phyloP scores from a whole-genome alignment of 768 basidiomycete genomes.

The Macrolepiota dolichaula region DNA sequence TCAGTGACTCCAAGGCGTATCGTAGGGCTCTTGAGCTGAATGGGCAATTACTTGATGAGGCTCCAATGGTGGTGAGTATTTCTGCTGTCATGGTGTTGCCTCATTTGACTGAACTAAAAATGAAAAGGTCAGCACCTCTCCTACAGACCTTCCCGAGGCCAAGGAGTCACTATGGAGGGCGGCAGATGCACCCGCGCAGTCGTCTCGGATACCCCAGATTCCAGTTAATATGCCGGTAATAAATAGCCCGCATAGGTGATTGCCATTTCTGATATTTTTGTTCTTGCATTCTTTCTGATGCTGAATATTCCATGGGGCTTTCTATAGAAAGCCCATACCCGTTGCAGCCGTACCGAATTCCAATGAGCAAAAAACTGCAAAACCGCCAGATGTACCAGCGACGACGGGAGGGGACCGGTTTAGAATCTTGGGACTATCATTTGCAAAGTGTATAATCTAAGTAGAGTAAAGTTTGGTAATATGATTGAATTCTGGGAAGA shows the following conservation, averaged over 20 bases:
- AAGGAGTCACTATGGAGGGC: slow-evolving; percentile 27
- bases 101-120: not conserved
- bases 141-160: slow-evolving; percentile 39
- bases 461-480: slow-evolving; percentile 7
- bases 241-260: slow-evolving; percentile 7
- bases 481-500: slow-evolving; percentile 11
- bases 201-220: not conserved
- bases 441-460: slow-evolving; percentile 23
- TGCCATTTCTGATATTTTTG: slow-evolving; percentile 3
- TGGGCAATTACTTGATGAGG: slow-evolving; percentile 32
- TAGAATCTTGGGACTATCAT: slow-evolving; percentile 27
- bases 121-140: slow-evolving; percentile 30
- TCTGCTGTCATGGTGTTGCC: not conserved
- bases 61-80: slow-evolving; percentile 37
- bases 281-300: not conserved
- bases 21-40: slow-evolving; percentile 38
- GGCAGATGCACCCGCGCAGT: slow-evolving; percentile 6
- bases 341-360: not conserved
- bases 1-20: slow-evolving; percentile 32
- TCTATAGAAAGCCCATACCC: not conserved
- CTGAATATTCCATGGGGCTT: not conserved
- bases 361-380: not conserved
- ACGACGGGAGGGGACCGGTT: slow-evolving; percentile 20
- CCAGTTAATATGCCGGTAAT: not conserved
- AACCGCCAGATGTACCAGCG: slow-evolving; percentile 3